phyloP scores from a whole-genome alignment of 805 yeast species.

The Sungouiella blattae region DNA sequence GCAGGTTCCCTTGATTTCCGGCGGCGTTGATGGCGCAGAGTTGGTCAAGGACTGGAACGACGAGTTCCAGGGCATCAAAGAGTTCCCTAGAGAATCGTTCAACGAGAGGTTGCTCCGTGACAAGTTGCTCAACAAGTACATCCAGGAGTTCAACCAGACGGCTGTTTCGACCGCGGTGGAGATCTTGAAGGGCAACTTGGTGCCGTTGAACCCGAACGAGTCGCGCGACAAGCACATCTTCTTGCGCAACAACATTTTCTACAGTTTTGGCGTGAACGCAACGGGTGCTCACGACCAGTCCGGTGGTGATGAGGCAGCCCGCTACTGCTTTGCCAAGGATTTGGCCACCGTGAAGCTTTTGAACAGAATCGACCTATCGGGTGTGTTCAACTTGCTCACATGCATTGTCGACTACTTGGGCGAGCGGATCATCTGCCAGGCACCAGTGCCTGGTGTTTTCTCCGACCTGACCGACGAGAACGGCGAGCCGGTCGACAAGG shows the following conservation, averaged over 20 bases:
- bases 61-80: conserved; percentile 80
- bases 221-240: conserved; percentile 58
- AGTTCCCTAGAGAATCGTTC: conserved; percentile 56
- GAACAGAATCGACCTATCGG: conserved; percentile 60
- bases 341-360: conserved; percentile 65
- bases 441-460: conserved; percentile 93
- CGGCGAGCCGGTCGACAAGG: conserved; percentile 32
- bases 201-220: conserved; percentile 80
- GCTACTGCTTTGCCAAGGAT: conserved; percentile 77
- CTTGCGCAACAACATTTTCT: conserved; percentile 81
- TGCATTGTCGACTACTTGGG: conserved; percentile 90
- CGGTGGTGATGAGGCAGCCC: conserved; percentile 86
- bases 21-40: conserved; percentile 60
- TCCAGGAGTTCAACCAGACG: conserved; percentile 70
- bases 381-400: conserved; percentile 70
- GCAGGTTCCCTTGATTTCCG: conserved; percentile 50
- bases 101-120: conserved; percentile 75
- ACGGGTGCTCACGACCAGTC: conserved; percentile 58
- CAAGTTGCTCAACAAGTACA: conserved; percentile 62
- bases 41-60: conserved; percentile 80
- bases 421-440: conserved; percentile 82
- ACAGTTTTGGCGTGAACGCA: conserved; percentile 67
- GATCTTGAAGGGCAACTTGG: conserved; percentile 67
- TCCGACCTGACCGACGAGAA: conserved; percentile 26
- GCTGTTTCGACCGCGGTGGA: conserved; percentile 80